These are phyloP conservation scores for Scheffersomyces lignicola DNA, from an alignment of 1,139 yeast genomes.

Conservation along the genomic window DNA sequence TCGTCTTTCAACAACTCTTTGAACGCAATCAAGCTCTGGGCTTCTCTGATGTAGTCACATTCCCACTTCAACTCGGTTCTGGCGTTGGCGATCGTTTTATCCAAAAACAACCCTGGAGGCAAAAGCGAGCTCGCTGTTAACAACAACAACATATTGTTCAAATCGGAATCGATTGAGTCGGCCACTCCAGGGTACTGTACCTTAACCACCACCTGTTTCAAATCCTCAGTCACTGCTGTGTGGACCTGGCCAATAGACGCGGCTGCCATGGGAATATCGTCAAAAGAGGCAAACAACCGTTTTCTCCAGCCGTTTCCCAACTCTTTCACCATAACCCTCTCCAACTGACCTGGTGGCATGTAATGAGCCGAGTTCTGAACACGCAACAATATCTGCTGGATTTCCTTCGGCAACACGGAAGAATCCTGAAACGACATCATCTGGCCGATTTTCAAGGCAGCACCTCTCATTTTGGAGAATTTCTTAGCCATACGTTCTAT, in stretches of 20 bases:
- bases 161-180: slow-evolving; percentile 88
- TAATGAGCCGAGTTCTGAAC: slow-evolving; percentile 95
- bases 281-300: slow-evolving; percentile 66
- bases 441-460: slow-evolving; percentile 95
- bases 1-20: slow-evolving; percentile 62
- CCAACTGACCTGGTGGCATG: slow-evolving; percentile 92
- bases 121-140: slow-evolving; percentile 83
- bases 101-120: slow-evolving; percentile 91
- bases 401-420: slow-evolving; percentile 77
- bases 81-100: slow-evolving; percentile 90
- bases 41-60: slow-evolving; percentile 92
- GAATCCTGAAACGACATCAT: slow-evolving; percentile 92
- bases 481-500: slow-evolving; percentile 86
- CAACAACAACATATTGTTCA: slow-evolving; percentile 77
- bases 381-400: slow-evolving; percentile 74
- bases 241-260: slow-evolving; percentile 98
- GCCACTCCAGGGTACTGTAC: slow-evolving; percentile 99
- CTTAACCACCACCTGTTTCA: slow-evolving; percentile 86
- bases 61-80: slow-evolving; percentile 95
- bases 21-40: slow-evolving; percentile 73
- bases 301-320: slow-evolving; percentile 80
- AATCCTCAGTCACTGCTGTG: slow-evolving; percentile 66
- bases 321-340: slow-evolving; percentile 69
- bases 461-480: slow-evolving; percentile 95
- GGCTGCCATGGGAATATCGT: slow-evolving; percentile 92